Evolutionary conservation across 345 rosid species (phyloP).

Genomic region (Psidium friedrichsthalianum): DNA sequence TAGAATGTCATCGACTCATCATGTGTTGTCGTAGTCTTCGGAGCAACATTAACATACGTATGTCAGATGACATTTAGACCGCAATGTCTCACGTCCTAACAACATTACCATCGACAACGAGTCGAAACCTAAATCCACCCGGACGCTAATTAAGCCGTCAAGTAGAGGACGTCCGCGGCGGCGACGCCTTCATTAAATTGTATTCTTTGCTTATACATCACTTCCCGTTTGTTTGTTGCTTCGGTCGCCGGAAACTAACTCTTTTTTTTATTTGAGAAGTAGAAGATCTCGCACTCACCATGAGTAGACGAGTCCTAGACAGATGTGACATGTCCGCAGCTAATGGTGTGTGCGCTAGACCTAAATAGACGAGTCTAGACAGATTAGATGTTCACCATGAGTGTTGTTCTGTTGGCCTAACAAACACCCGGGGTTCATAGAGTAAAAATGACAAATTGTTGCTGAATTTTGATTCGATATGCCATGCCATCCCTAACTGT

Average conservation of each 20-base stretch:
- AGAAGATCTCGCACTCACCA: background rate
- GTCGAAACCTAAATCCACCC: background rate
- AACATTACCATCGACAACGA: background rate
- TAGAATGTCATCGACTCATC: background rate
- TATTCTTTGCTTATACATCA: background rate
- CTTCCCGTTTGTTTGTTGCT: background rate
- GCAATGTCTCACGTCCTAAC: background rate
- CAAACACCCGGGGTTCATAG: background rate
- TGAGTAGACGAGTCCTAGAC: no score
- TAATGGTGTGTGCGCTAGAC: background rate
- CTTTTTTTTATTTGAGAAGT: accelerated
- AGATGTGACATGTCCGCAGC: background rate
- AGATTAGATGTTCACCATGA: background rate
- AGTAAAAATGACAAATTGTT: background rate
- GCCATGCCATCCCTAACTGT: no score
- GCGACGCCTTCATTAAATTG: background rate
- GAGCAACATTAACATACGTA: background rate
- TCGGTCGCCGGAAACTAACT: background rate
- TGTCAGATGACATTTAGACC: background rate
- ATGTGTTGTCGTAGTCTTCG: background rate
- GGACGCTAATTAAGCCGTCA: background rate
- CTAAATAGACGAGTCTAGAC: background rate
- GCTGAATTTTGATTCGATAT: no score
- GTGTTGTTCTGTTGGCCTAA: background rate
- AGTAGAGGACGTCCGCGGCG: background rate